These are phyloP conservation scores for Cercophora samala DNA, from an alignment of 495 filamentous ascomycete genomes.

Conservation along the genomic window DNA sequence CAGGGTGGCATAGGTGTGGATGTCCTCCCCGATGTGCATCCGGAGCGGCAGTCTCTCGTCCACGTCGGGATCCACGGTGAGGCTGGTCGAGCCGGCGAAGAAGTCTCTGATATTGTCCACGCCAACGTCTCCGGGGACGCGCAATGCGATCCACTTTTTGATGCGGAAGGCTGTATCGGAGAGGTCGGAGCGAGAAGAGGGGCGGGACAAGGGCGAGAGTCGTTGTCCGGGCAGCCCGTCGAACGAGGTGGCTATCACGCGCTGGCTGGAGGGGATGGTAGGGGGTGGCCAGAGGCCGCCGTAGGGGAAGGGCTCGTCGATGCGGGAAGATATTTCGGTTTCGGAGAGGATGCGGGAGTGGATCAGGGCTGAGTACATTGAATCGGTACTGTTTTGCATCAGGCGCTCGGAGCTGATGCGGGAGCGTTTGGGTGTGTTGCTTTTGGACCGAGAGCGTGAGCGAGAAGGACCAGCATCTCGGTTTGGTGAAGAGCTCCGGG, in stretches of 20 bases:
- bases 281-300: constrained; percentile 69
- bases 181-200: constrained; percentile 46
- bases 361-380: constrained; percentile 43
- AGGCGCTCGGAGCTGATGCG: constrained; percentile 37
- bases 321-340: constrained; percentile 14
- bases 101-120: neutral
- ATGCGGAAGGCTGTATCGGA: constrained; percentile 68
- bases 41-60: neutral
- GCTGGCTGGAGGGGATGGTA: constrained; percentile 59
- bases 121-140: constrained; percentile 22
- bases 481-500: too few species aligned
- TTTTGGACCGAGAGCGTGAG: neutral
- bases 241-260: constrained; percentile 29
- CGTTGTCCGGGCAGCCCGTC: constrained; percentile 32
- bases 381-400: neutral
- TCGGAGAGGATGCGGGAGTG: constrained; percentile 41
- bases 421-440: constrained; percentile 3
- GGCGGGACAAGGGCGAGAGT: constrained; percentile 41
- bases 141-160: constrained; percentile 62
- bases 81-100: neutral
- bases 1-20: constrained; percentile 74
- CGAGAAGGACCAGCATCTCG: too few species aligned
- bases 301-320: constrained; percentile 39
- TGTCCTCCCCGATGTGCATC: constrained; percentile 55
- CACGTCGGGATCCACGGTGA: neutral